Conservation (phyloP, 257 asterid species). For the Euphrasia confusa region DNA sequence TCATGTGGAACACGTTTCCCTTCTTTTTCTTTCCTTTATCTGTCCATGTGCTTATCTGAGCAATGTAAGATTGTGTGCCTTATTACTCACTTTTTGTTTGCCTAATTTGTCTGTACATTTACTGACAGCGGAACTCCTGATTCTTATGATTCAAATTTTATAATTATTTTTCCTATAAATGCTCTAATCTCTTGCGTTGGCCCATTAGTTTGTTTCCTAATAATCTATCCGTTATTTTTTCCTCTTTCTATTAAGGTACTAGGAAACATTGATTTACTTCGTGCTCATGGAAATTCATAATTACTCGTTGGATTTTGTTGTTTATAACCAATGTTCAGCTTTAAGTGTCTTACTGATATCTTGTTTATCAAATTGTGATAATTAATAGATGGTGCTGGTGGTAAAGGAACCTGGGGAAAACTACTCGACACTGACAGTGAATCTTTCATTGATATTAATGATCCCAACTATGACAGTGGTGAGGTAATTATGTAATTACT, state of each 20-base stretch:
- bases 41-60: background rate
- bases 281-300: background rate
- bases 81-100: background rate
- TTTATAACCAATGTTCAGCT: background rate
- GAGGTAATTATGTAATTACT: conserved; percentile 50
- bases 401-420: conserved; percentile 99
- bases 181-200: background rate
- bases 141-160: background rate
- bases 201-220: background rate
- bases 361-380: conserved; percentile 29
- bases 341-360: background rate
- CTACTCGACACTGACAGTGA: conserved; percentile 79
- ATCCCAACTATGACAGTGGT: conserved; percentile 94
- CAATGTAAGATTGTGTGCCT: background rate
- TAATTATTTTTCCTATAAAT: background rate
- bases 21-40: background rate
- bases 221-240: background rate
- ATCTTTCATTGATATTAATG: conserved; percentile 62
- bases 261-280: background rate
- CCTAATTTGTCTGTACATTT: background rate
- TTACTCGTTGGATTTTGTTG: background rate
- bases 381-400: conserved; percentile 91
- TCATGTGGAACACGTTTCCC: background rate
- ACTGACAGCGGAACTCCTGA: background rate
- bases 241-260: background rate